Conservation (phyloP, 208 protist genomes). For the Wallacemonas sp. region DNA sequence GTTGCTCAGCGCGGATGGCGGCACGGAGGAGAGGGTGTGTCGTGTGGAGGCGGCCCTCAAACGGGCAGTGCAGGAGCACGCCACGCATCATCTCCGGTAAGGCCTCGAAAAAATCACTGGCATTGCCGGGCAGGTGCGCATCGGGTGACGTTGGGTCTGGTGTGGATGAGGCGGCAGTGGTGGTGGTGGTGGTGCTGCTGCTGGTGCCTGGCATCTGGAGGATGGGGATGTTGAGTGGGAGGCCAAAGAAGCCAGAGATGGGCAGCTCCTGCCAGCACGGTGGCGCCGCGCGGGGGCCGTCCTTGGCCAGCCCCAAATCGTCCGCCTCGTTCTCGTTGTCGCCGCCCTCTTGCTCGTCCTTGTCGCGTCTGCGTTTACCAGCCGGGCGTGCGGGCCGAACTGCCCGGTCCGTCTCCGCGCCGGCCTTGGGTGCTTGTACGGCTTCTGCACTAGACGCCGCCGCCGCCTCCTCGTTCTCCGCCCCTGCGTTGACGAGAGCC, state of each 20-base stretch:
- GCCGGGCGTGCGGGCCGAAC: neutral
- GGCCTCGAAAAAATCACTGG: conserved; percentile 1
- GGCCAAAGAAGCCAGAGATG: conserved; percentile 16
- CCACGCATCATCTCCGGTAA: conserved; percentile 1
- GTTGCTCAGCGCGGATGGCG: conserved; percentile 10
- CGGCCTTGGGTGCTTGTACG: neutral
- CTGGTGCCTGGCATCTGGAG: neutral
- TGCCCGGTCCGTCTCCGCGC: neutral
- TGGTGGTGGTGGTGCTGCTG: neutral
- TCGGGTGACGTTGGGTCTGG: no score
- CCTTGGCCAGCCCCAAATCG: neutral
- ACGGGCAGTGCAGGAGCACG: conserved; percentile 62
- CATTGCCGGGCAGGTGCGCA: no score
- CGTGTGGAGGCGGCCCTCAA: conserved; percentile 35
- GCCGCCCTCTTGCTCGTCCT: neutral
- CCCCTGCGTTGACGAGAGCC: neutral
- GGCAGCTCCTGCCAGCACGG: conserved; percentile 13
- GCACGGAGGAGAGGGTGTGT: conserved; percentile 55
- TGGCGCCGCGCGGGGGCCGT: neutral
- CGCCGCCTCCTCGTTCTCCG: neutral
- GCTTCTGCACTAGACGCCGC: neutral
- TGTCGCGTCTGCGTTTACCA: conserved; percentile 4
- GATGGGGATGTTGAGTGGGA: conserved; percentile 9
- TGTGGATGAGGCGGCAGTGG: neutral
- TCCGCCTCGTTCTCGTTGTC: neutral